phyloP scores from a whole-genome alignment of 1,139 yeast species.

The Chernovozyma aurita region DNA sequence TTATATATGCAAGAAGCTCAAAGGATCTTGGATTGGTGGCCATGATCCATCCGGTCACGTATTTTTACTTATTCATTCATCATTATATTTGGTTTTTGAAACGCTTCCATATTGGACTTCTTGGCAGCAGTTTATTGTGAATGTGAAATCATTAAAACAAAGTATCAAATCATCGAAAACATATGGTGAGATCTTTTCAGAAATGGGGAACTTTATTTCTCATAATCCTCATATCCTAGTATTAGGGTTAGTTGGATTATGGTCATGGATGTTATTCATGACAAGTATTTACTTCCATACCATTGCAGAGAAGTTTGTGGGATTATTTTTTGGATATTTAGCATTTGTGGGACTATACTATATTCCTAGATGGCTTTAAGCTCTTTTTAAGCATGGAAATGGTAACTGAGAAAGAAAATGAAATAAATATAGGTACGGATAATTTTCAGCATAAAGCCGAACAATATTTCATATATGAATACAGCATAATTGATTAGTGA shows the following conservation, averaged over 20 bases:
- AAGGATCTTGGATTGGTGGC: conserved; percentile 86
- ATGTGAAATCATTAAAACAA: conserved; percentile 4
- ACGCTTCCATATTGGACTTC: conserved; percentile 38
- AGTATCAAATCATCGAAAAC: background rate
- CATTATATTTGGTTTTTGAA: conserved; percentile 69
- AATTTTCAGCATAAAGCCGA: too few species aligned
- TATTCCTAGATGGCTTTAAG: conserved; percentile 20
- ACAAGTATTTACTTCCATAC: conserved; percentile 87
- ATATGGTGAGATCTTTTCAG: conserved; percentile 3
- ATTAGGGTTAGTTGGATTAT: conserved; percentile 44
- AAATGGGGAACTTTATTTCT: conserved; percentile 11
- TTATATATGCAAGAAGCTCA: conserved; percentile 52
- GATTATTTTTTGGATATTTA: conserved; percentile 56
- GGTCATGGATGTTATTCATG: conserved; percentile 88
- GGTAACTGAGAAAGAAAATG: background rate
- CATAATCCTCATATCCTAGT: conserved; percentile 44
- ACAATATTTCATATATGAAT: too few species aligned
- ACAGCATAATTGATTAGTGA: too few species aligned
- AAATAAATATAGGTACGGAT: too few species aligned
- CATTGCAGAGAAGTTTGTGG: conserved; percentile 64
- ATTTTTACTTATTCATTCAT: conserved; percentile 69
- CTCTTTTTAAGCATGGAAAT: too few species aligned
- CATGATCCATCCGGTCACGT: conserved; percentile 97
- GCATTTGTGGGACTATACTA: conserved; percentile 39
- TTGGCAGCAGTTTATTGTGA: conserved; percentile 12